Conservation (phyloP, 306 rosid species). For the Calophaca sinica region DNA sequence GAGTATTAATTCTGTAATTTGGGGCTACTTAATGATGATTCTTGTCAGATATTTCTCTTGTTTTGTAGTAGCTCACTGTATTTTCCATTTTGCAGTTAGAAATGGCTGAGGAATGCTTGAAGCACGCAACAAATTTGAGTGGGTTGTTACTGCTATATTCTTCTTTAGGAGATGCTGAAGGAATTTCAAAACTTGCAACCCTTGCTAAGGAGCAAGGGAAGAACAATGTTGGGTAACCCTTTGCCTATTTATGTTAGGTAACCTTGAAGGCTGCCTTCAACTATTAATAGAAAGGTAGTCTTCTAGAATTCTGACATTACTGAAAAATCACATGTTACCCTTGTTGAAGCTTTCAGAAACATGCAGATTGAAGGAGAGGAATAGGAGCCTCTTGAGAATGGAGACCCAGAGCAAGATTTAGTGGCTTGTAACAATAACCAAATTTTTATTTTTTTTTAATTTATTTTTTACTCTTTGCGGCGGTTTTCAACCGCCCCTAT, state of each 20-base stretch:
- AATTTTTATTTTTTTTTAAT: no score
- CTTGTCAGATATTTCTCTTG: constrained; percentile 40
- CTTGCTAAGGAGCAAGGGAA: no score
- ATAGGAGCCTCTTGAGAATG: constrained; percentile 87
- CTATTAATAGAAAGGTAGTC: constrained; percentile 88
- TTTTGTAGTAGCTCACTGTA: constrained; percentile 33
- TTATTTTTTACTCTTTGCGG: no score
- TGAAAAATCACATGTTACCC: constrained; percentile 65
- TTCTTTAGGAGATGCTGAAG: no score
- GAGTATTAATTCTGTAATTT: constrained; percentile 21
- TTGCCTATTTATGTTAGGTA: constrained; percentile 94
- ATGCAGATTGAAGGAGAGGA: constrained; percentile 75
- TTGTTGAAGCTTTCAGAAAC: constrained; percentile 83
- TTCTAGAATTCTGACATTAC: constrained; percentile 28
- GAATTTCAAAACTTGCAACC: no score
- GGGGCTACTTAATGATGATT: constrained; percentile 26
- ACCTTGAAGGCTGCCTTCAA: constrained; percentile 95
- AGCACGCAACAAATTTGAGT: no score
- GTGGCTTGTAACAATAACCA: no score
- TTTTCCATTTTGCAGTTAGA: constrained; percentile 62
- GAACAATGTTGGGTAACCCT: no score
- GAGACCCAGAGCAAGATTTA: no score
- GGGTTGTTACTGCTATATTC: no score
- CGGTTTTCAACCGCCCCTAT: no score
- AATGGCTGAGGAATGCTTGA: no score